Base-by-base conservation (phyloP, 2,329 filamentous ascomycete genomes). In the Colletotrichum cereale region DNA sequence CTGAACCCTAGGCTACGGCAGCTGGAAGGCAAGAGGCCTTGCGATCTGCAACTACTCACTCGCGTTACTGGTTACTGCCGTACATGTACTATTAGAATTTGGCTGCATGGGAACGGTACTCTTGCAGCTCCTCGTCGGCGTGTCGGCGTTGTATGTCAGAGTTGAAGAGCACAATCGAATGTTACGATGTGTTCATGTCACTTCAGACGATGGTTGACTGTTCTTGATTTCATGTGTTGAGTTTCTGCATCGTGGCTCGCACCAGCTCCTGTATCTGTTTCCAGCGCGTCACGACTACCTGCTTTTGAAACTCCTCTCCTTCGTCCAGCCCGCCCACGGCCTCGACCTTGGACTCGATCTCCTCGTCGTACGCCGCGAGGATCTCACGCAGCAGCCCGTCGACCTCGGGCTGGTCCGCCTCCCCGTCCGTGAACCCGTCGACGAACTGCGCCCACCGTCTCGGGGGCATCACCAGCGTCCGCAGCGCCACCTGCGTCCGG, bases 401-500 rank as follows among this genome's bases (percentile, higher is more conserved):
- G 1, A 85, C 84, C 36, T 76, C 76, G 10, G 40, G 74, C 73
- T 85, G 82, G 66, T 86, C 83, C 16, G 73, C 77, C 72, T 83
- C 81, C 5, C 84, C 86, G 62, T 86, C 86, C 62, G 86, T 85
- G 6, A 79, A 75, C 2, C 82, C 82, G 47, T 82, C 81, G 1
- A 88, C 83, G 52, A 89, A 85, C 44, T 82, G 76, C 62, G 79
- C 77, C 86, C 87, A 89, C 76, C 81, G 79, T 11, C 78, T 74
- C 1, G 78, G 62, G 0, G 80, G 68, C 67, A 84, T 62, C 73
- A 82, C 77, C 74, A 83, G 72, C 58, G 77, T 67, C 57, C 87
- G 77, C 57, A 89, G 74, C 6, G 86, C 88, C 14, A 88, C 86
- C 75, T 89, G 84, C 1, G 88, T 89, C 21, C 88, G 80, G 76